phyloP scores from a whole-genome alignment of 2,329 filamentous ascomycete species.

The Ascochyta lentis region DNA sequence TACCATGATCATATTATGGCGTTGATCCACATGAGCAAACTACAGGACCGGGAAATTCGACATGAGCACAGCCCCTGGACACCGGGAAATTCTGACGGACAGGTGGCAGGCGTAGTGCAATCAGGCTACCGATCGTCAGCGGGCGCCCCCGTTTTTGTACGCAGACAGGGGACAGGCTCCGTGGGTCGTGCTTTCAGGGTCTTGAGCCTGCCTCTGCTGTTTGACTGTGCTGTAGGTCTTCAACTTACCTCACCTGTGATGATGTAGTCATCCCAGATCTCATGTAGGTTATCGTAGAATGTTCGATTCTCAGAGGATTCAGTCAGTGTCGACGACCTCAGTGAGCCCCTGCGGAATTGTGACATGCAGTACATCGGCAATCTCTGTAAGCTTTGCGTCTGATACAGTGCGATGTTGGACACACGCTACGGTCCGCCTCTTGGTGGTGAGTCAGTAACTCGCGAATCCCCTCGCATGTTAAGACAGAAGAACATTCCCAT shows the following conservation, averaged over 20 bases:
- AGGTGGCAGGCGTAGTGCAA: constrained; percentile 15
- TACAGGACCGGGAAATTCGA: constrained; percentile 9
- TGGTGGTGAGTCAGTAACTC: constrained; percentile 9
- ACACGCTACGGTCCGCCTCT: constrained; percentile 16
- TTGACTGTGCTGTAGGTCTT: background rate
- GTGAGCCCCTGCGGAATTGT: constrained; percentile 2
- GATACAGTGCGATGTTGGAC: constrained; percentile 25
- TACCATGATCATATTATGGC: constrained; percentile 4
- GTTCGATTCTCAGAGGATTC: background rate
- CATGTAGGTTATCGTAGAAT: background rate
- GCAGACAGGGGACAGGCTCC: constrained; percentile 12
- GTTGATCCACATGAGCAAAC: constrained; percentile 9
- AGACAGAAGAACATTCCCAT: background rate
- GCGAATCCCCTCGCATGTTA: background rate
- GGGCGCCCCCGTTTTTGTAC: constrained; percentile 20
- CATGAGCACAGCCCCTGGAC: constrained; percentile 13
- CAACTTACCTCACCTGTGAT: background rate
- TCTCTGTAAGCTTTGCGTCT: constrained; percentile 17
- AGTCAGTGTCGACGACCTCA: background rate
- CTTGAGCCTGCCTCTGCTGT: constrained; percentile 20
- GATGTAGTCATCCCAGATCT: background rate
- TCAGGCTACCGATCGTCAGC: constrained; percentile 20
- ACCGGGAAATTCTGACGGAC: constrained; percentile 14
- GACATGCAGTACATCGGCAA: constrained; percentile 12
- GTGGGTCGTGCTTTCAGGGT: constrained; percentile 21